Conservation (phyloP, 257 asterid species). For the Henckelia pumila region DNA sequence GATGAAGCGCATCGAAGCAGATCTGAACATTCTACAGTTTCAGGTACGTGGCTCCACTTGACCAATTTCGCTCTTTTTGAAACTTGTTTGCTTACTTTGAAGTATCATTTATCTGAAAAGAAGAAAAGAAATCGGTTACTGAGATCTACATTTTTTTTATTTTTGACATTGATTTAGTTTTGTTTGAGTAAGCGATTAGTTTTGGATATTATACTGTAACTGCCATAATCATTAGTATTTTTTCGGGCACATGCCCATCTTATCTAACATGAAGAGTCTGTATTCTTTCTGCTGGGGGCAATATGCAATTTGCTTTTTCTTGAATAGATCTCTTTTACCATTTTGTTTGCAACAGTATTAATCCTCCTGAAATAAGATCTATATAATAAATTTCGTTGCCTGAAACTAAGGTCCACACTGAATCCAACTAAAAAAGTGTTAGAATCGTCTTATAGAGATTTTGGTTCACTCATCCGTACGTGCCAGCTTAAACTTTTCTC, state of each 20-base stretch:
- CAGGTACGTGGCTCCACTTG: conserved; percentile 48
- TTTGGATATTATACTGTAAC: conserved; percentile 14
- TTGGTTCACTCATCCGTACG: too few relatives aligned
- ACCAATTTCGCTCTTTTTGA: background rate
- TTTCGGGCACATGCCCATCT: background rate
- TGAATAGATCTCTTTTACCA: background rate
- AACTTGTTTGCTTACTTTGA: conserved; percentile 3
- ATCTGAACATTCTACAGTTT: conserved; percentile 62
- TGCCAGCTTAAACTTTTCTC: too few relatives aligned
- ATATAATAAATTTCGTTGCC: too few relatives aligned
- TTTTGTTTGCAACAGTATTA: too few relatives aligned
- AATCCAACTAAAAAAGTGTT: too few relatives aligned
- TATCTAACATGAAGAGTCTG: background rate
- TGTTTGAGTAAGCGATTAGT: background rate
- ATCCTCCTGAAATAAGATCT: too few relatives aligned
- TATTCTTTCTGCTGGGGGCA: background rate
- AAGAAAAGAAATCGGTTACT: background rate
- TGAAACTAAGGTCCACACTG: too few relatives aligned
- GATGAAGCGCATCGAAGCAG: conserved; percentile 90
- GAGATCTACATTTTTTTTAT: background rate
- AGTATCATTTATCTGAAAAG: background rate
- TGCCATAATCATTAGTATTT: conserved; percentile 10
- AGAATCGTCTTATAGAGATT: too few relatives aligned
- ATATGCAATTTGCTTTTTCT: background rate
- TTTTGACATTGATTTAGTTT: background rate